Evolutionary conservation across 1,284 basidiomycete species (phyloP), one percentile per base, ranked within the genome.

Genomic region (Bondarzewia mesenterica): DNA sequence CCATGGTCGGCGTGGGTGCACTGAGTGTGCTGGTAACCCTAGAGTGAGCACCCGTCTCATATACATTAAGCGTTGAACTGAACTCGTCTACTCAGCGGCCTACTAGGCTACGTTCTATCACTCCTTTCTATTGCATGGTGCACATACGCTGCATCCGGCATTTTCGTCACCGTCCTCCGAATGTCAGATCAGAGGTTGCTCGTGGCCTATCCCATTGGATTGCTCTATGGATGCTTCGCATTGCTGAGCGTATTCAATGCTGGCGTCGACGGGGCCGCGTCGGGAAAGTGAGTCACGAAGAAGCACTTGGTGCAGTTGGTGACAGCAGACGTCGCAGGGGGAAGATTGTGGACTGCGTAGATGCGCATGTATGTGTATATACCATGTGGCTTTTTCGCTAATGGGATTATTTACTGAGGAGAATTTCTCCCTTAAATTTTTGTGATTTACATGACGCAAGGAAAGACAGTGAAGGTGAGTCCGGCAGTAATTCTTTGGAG

Each of bases 1-100:
- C 96, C 1, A 93, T 99, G 83, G 95, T 98, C 43, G 88, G 92
- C n/a, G 82, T 99, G 8, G 89, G 92, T 41, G 85, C 89, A 15
- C 72, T 97, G 38, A 93, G 91, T 55, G 89, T 99, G 50, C 80
- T 89, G 54, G 74, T 93, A 36, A 84, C 87, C 20, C 78, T 98
- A 48, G 89, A 99, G 92, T 94, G 67, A 52, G 91, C n/a, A n/a
- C n/a, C n/a, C n/a, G n/a, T n/a, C n/a, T n/a, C n/a, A n/a, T n/a
- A n/a, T n/a, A n/a, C n/a, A n/a, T 40, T 38, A 39, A 55, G 52
- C 25, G 54, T 54, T 52, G 29, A 21, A 21, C 8, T 27, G 25
- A 42, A n/a, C n/a, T n/a, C n/a, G n/a, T 21, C 47, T 43, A 35
- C 48, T 0, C 57, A 93, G 90, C 60, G 88, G 84, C 40, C 69